A percentile compares a stretch with the other conserved stretches of the same genome.
phyloP scores from a whole-genome alignment of 2,329 filamentous ascomycete genomes.

The Arthrobotrys pseudoclavata region DNA sequence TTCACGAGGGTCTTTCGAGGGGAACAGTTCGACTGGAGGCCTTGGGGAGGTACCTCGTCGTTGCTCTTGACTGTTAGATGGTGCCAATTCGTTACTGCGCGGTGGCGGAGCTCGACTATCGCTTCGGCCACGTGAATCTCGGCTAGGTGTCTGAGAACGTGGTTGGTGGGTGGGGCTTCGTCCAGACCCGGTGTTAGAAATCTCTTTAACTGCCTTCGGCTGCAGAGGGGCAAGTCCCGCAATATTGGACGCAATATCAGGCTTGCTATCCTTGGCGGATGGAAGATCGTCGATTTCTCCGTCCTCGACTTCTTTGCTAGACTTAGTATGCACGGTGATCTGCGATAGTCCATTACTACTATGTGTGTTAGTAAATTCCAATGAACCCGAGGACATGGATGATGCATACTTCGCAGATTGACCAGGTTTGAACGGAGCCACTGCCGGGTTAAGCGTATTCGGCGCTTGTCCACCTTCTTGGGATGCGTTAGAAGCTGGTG shows the following conservation, averaged over 20 bases:
- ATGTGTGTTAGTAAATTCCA: slow-evolving; percentile 21
- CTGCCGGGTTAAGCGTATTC: slow-evolving; percentile 27
- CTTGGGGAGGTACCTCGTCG: slow-evolving; percentile 48
- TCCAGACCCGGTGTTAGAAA: slow-evolving; percentile 31
- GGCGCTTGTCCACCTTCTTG: slow-evolving; percentile 30
- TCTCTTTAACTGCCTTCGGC: slow-evolving; percentile 43
- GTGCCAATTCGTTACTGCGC: slow-evolving; percentile 40
- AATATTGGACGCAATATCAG: slow-evolving; percentile 37
- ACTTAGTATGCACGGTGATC: slow-evolving; percentile 61
- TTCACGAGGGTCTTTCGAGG: slow-evolving; percentile 32
- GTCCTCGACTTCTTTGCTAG: slow-evolving; percentile 63
- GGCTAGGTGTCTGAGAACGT: slow-evolving; percentile 40
- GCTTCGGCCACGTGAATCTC: slow-evolving; percentile 52
- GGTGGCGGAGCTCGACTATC: slow-evolving; percentile 47
- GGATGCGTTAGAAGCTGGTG: slow-evolving; percentile 42
- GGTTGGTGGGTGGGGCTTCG: slow-evolving; percentile 42
- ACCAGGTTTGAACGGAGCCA: slow-evolving; percentile 39
- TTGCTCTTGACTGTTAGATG: slow-evolving; percentile 40
- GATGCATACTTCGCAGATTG: slow-evolving; percentile 55
- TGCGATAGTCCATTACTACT: slow-evolving; percentile 39
- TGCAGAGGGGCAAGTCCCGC: slow-evolving; percentile 40
- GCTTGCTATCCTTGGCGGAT: slow-evolving; percentile 50
- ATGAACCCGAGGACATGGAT: neutral
- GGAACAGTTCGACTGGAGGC: slow-evolving; percentile 41
- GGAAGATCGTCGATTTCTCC: slow-evolving; percentile 63